Evolutionary conservation across 208 protist genomes (phyloP).

Genomic region (Crithidia brevicula): DNA sequence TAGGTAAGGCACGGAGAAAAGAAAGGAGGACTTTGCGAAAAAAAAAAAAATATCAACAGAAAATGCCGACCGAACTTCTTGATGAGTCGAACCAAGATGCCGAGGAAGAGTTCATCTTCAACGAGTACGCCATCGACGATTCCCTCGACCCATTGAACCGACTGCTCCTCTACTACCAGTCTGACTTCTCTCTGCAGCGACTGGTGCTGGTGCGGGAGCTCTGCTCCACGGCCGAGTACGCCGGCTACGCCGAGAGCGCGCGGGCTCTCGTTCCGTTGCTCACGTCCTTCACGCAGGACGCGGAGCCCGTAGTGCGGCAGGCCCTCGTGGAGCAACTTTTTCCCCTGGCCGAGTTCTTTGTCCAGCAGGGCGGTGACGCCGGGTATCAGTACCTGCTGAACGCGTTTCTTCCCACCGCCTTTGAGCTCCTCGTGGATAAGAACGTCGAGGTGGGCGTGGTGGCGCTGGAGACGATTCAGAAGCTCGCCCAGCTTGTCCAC

Average conservation of each 20-base stretch:
- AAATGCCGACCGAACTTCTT: slow-evolving; percentile 42
- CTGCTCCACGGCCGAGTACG: slow-evolving; percentile 76
- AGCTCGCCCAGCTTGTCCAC: slow-evolving; percentile 84
- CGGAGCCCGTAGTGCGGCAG: slow-evolving; percentile 92
- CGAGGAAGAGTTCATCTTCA: slow-evolving; percentile 93
- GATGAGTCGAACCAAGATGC: slow-evolving; percentile 62
- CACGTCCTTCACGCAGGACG: slow-evolving; percentile 84
- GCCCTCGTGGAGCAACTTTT: slow-evolving; percentile 91
- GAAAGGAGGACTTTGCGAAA: not conserved
- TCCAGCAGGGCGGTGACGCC: slow-evolving; percentile 73
- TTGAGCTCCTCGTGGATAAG: slow-evolving; percentile 95
- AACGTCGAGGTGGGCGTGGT: slow-evolving; percentile 92
- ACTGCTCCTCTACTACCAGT: slow-evolving; percentile 87
- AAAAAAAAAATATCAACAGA: not conserved
- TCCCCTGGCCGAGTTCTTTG: slow-evolving; percentile 75
- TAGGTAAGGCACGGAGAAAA: not conserved
- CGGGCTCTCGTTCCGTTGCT: slow-evolving; percentile 87
- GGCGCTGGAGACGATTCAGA: slow-evolving; percentile 83
- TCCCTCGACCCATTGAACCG: slow-evolving; percentile 87
- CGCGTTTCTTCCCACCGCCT: slow-evolving; percentile 91
- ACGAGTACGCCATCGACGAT: slow-evolving; percentile 94
- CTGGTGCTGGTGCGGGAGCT: slow-evolving; percentile 89
- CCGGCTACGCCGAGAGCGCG: slow-evolving; percentile 84
- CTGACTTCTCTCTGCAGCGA: slow-evolving; percentile 91
- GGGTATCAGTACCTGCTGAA: slow-evolving; percentile 87